phyloP scores from a whole-genome alignment of 2,329 filamentous ascomycete species.

The Aureobasidium vineae region DNA sequence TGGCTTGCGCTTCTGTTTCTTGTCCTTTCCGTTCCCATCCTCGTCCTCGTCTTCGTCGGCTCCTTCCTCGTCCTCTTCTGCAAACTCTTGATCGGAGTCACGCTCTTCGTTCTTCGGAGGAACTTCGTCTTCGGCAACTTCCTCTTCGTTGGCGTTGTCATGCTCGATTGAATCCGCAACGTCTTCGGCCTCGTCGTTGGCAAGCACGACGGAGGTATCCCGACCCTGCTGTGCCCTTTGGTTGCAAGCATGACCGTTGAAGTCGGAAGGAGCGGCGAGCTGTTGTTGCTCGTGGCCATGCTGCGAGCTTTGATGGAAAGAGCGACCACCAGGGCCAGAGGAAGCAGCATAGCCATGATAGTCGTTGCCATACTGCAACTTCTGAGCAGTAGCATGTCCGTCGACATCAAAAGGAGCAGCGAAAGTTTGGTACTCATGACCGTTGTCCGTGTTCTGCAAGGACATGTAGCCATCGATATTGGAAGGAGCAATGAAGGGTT shows the following conservation, averaged over 20 bases:
- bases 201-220: not conserved
- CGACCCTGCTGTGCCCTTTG: not conserved
- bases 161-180: not conserved
- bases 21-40: not conserved
- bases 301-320: not conserved
- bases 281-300: not conserved
- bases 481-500: not conserved
- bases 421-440: too few relatives aligned
- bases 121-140: not conserved
- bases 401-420: not conserved
- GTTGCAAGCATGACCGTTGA: not conserved
- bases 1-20: constrained; percentile 17
- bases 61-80: not conserved
- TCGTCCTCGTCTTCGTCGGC: not conserved
- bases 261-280: not conserved
- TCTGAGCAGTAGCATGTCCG: not conserved
- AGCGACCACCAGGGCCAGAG: not conserved
- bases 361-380: not conserved
- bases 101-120: not conserved
- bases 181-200: not conserved
- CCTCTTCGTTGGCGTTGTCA: not conserved
- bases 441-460: too few relatives aligned
- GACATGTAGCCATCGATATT: not conserved
- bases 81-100: not conserved
- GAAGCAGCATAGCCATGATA: not conserved